phyloP scores from a whole-genome alignment of 352 stramenopile species.

The Peronospora destructor region DNA sequence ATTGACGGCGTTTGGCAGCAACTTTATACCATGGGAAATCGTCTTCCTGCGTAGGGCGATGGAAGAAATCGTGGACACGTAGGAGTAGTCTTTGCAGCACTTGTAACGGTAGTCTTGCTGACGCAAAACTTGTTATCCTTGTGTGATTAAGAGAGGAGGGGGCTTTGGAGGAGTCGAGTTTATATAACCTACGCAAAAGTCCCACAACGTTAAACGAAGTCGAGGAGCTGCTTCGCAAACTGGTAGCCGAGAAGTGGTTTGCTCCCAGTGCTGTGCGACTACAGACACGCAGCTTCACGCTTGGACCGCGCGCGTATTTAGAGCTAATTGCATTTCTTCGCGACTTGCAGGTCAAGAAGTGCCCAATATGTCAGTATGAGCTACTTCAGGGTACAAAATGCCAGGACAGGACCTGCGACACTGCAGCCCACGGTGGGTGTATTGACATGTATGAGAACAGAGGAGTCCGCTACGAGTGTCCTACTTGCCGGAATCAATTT shows the following conservation, averaged over 20 bases:
- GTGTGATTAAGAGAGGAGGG: constrained; percentile 42
- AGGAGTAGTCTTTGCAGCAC: neutral
- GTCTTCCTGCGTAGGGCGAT: constrained; percentile 78
- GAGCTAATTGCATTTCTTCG: constrained; percentile 70
- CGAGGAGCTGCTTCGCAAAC: constrained; percentile 51
- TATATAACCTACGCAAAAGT: constrained; percentile 70
- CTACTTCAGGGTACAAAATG: constrained; percentile 59
- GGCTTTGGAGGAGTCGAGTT: constrained; percentile 49
- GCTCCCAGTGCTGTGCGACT: constrained; percentile 33
- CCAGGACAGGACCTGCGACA: constrained; percentile 31
- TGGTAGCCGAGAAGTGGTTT: constrained; percentile 68
- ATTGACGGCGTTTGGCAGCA: constrained; percentile 65
- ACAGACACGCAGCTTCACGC: constrained; percentile 40
- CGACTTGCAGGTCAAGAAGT: constrained; percentile 71
- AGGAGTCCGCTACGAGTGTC: constrained; percentile 54
- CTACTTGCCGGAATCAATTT: constrained; percentile 39
- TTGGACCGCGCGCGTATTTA: constrained; percentile 62
- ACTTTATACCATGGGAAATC: constrained; percentile 81
- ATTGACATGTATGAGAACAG: constrained; percentile 62
- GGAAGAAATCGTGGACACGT: constrained; percentile 74
- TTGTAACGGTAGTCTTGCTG: neutral
- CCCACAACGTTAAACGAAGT: constrained; percentile 56
- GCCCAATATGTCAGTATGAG: constrained; percentile 69
- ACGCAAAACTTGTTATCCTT: neutral
- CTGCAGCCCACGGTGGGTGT: constrained; percentile 43